These are phyloP conservation scores for Aspergillus ruber DNA, from an alignment of 2,329 filamentous ascomycete species.

Conservation along the genomic window DNA sequence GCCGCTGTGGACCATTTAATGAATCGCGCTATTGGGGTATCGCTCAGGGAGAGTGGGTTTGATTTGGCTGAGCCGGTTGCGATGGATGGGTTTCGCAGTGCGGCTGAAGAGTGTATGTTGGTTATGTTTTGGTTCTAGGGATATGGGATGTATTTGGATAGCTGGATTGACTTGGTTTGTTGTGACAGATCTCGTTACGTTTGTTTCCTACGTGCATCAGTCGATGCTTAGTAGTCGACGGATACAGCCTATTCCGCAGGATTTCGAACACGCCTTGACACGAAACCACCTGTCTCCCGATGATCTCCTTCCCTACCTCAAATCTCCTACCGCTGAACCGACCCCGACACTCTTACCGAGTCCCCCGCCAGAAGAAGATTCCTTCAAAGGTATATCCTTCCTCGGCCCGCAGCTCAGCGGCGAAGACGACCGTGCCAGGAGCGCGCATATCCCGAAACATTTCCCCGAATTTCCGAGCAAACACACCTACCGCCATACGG, in stretches of 20 bases:
- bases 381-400: conserved; percentile 33
- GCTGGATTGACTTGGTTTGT: conserved; percentile 8
- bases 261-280: conserved; percentile 48
- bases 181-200: conserved; percentile 47
- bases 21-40: conserved; percentile 48
- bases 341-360: conserved; percentile 29
- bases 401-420: conserved; percentile 48
- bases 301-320: conserved; percentile 30
- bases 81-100: conserved; percentile 49
- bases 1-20: conserved; percentile 50
- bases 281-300: conserved; percentile 22
- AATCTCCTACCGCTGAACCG: conserved; percentile 17
- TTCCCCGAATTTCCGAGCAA: conserved; percentile 58
- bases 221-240: conserved; percentile 55
- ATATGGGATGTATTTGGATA: conserved; percentile 1
- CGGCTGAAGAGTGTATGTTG: conserved; percentile 54
- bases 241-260: conserved; percentile 50
- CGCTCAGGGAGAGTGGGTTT: conserved; percentile 49
- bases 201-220: conserved; percentile 48
- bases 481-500: conserved; percentile 58
- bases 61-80: conserved; percentile 50
- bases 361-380: conserved; percentile 35
- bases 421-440: conserved; percentile 40
- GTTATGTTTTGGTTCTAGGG: not conserved
- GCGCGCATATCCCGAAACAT: conserved; percentile 52